Percentiles rank a stretch among this genome's conserved stretches.
Evolutionary conservation across 2,329 filamentous ascomycete genomes (phyloP).

Genomic region (Neonectria hederae): DNA sequence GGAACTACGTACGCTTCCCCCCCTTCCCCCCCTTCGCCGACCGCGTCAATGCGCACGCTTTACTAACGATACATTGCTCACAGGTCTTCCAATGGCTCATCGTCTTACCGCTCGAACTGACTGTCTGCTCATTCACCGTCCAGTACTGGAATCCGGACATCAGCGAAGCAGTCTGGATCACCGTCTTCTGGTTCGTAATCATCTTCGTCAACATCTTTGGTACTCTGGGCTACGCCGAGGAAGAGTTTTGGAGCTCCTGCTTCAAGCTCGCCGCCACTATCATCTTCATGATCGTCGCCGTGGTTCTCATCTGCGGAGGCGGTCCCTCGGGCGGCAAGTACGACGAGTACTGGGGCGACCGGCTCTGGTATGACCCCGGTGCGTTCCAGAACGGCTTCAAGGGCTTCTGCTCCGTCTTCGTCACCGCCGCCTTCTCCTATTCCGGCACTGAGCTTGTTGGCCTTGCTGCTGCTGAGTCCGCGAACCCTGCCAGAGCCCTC

Average conservation of each 20-base stretch:
- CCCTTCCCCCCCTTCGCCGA: no score
- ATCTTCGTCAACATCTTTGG: constrained; percentile 65
- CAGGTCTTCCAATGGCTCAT: constrained; percentile 60
- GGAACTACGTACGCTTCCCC: constrained; percentile 46
- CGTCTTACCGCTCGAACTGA: constrained; percentile 61
- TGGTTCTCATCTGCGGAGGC: constrained; percentile 67
- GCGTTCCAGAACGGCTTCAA: constrained; percentile 75
- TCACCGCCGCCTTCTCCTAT: constrained; percentile 75
- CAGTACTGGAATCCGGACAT: constrained; percentile 60
- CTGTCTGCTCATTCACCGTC: constrained; percentile 61
- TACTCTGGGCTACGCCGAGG: constrained; percentile 61
- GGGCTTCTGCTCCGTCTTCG: constrained; percentile 74
- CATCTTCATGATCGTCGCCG: constrained; percentile 69
- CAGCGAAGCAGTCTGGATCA: constrained; percentile 62
- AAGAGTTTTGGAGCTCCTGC: constrained; percentile 64
- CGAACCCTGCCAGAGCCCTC: constrained; percentile 74
- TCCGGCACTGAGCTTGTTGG: constrained; percentile 75
- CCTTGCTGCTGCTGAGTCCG: constrained; percentile 74
- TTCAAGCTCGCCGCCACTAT: constrained; percentile 67
- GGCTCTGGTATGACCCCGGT: constrained; percentile 49
- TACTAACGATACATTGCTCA: neutral
- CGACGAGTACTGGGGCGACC: constrained; percentile 54
- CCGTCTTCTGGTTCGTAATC: constrained; percentile 60
- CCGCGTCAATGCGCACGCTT: no score
- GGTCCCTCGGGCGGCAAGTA: constrained; percentile 58